Evolutionary conservation across 768 basidiomycete genomes (phyloP).

Genomic region (Pleurotus salmoneostramineus): DNA sequence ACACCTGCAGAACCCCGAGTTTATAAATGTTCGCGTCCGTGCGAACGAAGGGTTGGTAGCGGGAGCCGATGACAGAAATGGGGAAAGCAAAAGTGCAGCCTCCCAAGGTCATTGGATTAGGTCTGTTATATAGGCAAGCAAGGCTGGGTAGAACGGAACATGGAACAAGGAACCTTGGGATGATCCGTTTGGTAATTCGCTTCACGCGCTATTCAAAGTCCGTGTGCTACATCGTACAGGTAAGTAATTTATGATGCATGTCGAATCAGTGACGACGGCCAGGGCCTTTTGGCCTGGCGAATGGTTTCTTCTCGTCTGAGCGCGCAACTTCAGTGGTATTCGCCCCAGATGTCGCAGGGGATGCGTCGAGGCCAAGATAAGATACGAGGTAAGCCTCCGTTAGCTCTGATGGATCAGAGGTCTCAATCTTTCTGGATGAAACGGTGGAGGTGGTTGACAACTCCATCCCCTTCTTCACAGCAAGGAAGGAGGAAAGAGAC

Average conservation of each 20-base stretch:
- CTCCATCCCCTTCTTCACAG: slow-evolving; percentile 49
- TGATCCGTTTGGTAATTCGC: background rate
- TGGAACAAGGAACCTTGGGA: background rate
- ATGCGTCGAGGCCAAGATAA: slow-evolving; percentile 45
- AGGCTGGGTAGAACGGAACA: background rate
- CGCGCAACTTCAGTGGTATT: slow-evolving; percentile 8
- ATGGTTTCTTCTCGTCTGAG: slow-evolving; percentile 39
- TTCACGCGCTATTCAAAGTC: background rate
- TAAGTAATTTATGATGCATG: background rate
- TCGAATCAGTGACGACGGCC: slow-evolving; percentile 41
- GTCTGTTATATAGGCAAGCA: background rate
- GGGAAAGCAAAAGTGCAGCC: background rate
- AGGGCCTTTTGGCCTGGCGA: slow-evolving; percentile 71
- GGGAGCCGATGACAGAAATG: background rate
- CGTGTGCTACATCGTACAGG: background rate
- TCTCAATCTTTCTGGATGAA: slow-evolving; percentile 70
- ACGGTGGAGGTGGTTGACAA: slow-evolving; percentile 36
- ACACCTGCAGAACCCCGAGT: background rate
- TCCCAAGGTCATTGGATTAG: background rate
- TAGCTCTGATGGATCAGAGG: slow-evolving; percentile 74
- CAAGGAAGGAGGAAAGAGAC: slow-evolving; percentile 48
- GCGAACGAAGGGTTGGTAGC: background rate
- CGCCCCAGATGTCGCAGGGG: slow-evolving; percentile 1
- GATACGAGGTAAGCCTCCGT: slow-evolving; percentile 56
- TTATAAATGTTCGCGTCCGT: background rate